These are phyloP conservation scores for Barbarea vulgaris DNA, from an alignment of 345 rosid genomes.

Conservation along the genomic window DNA sequence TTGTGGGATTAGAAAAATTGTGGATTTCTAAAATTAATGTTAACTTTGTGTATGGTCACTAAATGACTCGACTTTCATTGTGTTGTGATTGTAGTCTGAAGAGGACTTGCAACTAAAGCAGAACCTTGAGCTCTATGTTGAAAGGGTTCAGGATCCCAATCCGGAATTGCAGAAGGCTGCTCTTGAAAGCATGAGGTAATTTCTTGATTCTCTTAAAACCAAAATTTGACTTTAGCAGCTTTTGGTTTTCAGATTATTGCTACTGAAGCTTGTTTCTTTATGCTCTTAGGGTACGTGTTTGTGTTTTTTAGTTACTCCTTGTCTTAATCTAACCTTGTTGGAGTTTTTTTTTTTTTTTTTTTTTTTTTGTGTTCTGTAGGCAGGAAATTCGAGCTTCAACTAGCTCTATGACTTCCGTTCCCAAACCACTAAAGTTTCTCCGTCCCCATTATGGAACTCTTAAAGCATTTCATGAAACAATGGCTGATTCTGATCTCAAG, in stretches of 20 bases:
- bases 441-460: conserved; percentile 92
- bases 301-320: not conserved
- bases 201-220: not conserved
- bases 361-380: conserved; percentile 43
- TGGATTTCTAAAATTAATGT: not conserved
- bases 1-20: not conserved
- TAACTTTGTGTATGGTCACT: not conserved
- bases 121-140: conserved; percentile 88
- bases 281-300: not conserved
- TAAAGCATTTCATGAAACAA: conserved; percentile 61
- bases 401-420: conserved; percentile 98
- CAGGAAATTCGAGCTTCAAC: conserved; percentile 92
- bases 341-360: not conserved
- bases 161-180: conserved; percentile 86
- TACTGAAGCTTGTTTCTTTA: not conserved
- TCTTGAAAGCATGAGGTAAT: conserved; percentile 92
- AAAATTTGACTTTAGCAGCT: not conserved
- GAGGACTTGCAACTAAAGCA: conserved; percentile 92
- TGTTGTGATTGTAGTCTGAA: conserved; percentile 65
- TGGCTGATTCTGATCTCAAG: conserved; percentile 76
- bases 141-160: conserved; percentile 88
- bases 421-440: conserved; percentile 96
- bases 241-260: not conserved
- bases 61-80: not conserved
- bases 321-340: not conserved